These are phyloP conservation scores for Neonectria sp. DNA, from an alignment of 2,329 filamentous ascomycete genomes.

Conservation along the genomic window DNA sequence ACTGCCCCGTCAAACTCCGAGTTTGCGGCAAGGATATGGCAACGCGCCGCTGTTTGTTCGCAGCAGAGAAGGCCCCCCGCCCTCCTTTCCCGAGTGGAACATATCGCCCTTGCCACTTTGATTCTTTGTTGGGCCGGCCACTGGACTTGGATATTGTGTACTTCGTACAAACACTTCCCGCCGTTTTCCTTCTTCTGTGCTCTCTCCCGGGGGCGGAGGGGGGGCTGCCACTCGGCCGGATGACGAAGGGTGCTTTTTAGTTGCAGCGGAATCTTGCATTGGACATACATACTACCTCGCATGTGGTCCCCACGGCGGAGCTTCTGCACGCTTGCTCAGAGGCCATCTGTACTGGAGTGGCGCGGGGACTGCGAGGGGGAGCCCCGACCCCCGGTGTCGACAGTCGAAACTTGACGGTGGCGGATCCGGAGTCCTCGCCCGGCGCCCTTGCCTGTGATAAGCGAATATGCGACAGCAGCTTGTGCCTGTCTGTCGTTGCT, in stretches of 20 bases:
- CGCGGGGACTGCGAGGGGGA: slow-evolving; percentile 37
- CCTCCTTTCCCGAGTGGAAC: neutral
- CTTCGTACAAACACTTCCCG: neutral
- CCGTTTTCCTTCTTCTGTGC: slow-evolving; percentile 27
- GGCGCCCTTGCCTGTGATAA: slow-evolving; percentile 36
- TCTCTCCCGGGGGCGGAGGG: slow-evolving; percentile 13
- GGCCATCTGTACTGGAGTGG: slow-evolving; percentile 35
- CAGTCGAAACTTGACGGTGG: slow-evolving; percentile 21
- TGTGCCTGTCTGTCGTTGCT: slow-evolving; percentile 17
- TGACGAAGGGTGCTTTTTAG: slow-evolving; percentile 38
- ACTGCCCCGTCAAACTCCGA: slow-evolving; percentile 26
- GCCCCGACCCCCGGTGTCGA: slow-evolving; percentile 29
- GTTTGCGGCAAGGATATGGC: slow-evolving; percentile 17
- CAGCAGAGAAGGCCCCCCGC: neutral
- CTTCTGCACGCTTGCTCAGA: slow-evolving; percentile 37
- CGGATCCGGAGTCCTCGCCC: slow-evolving; percentile 18
- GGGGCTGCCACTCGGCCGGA: slow-evolving; percentile 31
- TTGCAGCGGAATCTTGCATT: slow-evolving; percentile 51
- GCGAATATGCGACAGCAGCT: slow-evolving; percentile 33
- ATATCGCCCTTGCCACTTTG: neutral
- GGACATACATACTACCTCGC: slow-evolving; percentile 23
- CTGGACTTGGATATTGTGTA: slow-evolving; percentile 7
- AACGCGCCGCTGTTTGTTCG: slow-evolving; percentile 6
- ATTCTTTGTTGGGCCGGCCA: neutral
- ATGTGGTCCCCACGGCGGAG: slow-evolving; percentile 37